Evolutionary conservation across 352 stramenopile genomes (phyloP), one percentile per base, ranked within the genome.

Genomic region (Pythium biforme): DNA sequence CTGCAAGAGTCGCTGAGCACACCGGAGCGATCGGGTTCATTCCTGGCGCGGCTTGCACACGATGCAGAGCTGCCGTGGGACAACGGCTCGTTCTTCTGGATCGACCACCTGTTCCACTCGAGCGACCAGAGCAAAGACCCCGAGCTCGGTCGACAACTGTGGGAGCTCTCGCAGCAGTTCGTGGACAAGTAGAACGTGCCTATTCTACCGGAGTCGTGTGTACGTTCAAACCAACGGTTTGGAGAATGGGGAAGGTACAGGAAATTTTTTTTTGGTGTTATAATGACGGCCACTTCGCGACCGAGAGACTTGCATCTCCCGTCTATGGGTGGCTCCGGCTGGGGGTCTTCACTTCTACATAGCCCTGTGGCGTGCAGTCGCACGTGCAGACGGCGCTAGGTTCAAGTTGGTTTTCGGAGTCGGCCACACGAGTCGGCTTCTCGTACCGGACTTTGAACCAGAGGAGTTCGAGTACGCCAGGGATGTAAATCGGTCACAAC

Each of bases 401-500:
- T n/a, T 43, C 14, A 43, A 43, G 1, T 19, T 14, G 11, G 11
- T 43, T 43, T 14, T 43, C 48, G 12, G 27, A 9, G 9, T 54
- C 48, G 23, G 14, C 14, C 26, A 26, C 14, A 2, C 4, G 7
- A 15, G 14, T 26, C 12, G 6, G 20, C 11, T 40, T 40, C 26
- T 34, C 66, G 59, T 79, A 83, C 52, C 73, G 68, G 5, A 77
- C 23, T 45, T 85, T 85, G 64, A 83, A 72, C 55, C 31, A 46
- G 51, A 87, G 65, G 25, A 78, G 57, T 43, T 82, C 76, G 26
- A 85, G 62, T 17, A 64, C 58, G 4, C 65, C 63, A 2, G 72
- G 74, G 26, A 85, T 80, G 68, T 77, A 85, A 49, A 85, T 79
- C 3, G 74, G 76, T 74, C 76, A 83, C 22, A 83, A 40, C 26